Base-by-base conservation (phyloP, 371 early-diverging fungal species). In the Chytridiales sp. region DNA sequence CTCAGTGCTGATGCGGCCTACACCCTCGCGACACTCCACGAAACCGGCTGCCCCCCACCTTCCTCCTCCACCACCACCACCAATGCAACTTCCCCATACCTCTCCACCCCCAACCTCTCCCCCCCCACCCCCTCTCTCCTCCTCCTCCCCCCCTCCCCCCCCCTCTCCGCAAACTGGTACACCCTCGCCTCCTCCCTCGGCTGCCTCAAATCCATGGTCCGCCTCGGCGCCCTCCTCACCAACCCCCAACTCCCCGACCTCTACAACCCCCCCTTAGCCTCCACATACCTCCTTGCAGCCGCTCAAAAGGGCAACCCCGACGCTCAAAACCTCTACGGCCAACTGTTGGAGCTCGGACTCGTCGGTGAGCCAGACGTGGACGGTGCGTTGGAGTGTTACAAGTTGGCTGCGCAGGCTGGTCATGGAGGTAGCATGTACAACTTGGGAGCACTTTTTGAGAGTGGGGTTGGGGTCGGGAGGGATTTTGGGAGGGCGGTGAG, bases 271-370 rank as follows among this genome's bases (percentile, higher is more conserved):
- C 40, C 35, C 21, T 35, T 36, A 44, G 68, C 47, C 6, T 15
- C 40, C 15, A 21, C 47, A 3, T 35, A 61, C 27, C 54, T 68
- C 22, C 42, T 42, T 29, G 30, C n/a, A n/a, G 63, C 69, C 6
- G 52, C 50, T 15, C 52, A 32, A 15, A 36, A 42, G 9, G 73
- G 68, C 15, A 48, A 56, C 40, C 31, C 75, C 4, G 75, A 79
- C 43, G 66, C 72, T 13, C 41, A 75, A 58, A 66, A 67, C 56
- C 51, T 76, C 56, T 61, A 74, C 47, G 69, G 73, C 47, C 61
- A 79, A 64, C 36, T 78, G 70, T 55, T 68, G 46, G 76, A 77
- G 66, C 29, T 72, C 53, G 63, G 81, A 46, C 29, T 66, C 51
- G 64, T 60, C 22, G 69, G 27, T 59, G 72, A 48, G 60, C 64